Conservation (phyloP, 2,329 filamentous ascomycete species). For the Pseudohalonectria lignicola region DNA sequence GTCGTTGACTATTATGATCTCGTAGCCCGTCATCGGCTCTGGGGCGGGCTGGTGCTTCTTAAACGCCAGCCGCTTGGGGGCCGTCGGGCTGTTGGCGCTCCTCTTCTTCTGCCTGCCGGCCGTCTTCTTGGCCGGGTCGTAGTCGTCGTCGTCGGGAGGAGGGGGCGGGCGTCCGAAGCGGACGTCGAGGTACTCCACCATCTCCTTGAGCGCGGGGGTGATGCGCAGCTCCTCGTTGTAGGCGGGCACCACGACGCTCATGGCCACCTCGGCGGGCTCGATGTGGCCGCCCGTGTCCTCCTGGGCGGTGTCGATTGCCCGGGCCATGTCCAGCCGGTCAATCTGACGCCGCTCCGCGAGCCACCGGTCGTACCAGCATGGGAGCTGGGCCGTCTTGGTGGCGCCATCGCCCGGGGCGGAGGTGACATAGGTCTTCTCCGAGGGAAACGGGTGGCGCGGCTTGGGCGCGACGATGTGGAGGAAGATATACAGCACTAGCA, state of each 20-base stretch:
- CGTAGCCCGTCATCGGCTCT: constrained; percentile 54
- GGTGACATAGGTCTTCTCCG: constrained; percentile 80
- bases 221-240: constrained; percentile 89
- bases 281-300: constrained; percentile 17
- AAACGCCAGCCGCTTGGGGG: constrained; percentile 11
- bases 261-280: constrained; percentile 66
- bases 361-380: constrained; percentile 82
- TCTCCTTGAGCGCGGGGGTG: constrained; percentile 77
- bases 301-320: constrained; percentile 21
- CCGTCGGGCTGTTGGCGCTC: not conserved
- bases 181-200: constrained; percentile 72
- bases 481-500: constrained; percentile 41
- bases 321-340: too few species aligned
- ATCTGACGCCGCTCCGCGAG: constrained; percentile 47
- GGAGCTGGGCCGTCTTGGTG: constrained; percentile 41
- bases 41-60: constrained; percentile 13
- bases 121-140: constrained; percentile 15
- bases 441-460: constrained; percentile 60
- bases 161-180: constrained; percentile 50
- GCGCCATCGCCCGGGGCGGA: constrained; percentile 52
- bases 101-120: constrained; percentile 7
- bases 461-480: constrained; percentile 70
- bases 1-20: constrained; percentile 87
- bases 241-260: constrained; percentile 87
- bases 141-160: constrained; percentile 12